A percentile compares a stretch with the other conserved stretches of the same genome.
Conservation (phyloP, 306 rosid species). For the Sesbania bispinosa region DNA sequence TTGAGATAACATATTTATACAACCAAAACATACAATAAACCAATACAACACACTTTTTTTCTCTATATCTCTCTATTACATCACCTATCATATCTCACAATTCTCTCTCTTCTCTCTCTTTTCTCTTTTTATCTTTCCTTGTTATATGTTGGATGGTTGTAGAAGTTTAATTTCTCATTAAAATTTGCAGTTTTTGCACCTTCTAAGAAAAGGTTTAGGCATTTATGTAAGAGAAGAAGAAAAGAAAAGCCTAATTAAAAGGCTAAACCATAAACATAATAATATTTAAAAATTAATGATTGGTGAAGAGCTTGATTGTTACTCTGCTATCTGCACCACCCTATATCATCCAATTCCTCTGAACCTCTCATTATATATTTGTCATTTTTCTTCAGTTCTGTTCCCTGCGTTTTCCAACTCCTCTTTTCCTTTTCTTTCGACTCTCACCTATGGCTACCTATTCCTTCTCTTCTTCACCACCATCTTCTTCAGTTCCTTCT, state of each 20-base stretch:
- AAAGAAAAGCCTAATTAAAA: neutral
- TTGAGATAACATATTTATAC: too few species aligned
- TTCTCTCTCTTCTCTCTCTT: too few species aligned
- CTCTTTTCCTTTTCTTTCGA: neutral
- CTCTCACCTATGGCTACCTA: conserved; percentile 24
- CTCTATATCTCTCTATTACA: too few species aligned
- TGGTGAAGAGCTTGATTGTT: conserved; percentile 10
- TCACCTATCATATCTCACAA: too few species aligned
- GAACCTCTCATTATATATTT: conserved; percentile 37
- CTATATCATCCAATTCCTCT: conserved; percentile 10
- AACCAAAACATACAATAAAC: too few species aligned
- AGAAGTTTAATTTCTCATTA: too few species aligned
- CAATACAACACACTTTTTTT: too few species aligned
- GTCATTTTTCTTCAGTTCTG: neutral
- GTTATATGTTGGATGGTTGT: too few species aligned
- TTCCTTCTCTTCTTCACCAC: neutral
- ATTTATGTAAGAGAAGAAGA: too few species aligned
- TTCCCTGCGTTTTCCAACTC: conserved; percentile 23
- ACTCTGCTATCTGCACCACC: conserved; percentile 7
- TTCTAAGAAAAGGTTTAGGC: too few species aligned
- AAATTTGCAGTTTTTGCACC: too few species aligned
- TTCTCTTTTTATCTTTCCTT: too few species aligned
- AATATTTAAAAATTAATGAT: neutral
- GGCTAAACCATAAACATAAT: neutral
- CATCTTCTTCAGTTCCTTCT: conserved; percentile 20